Evolutionary conservation across 768 basidiomycete genomes (phyloP).

Genomic region (Tulasnella sp.): DNA sequence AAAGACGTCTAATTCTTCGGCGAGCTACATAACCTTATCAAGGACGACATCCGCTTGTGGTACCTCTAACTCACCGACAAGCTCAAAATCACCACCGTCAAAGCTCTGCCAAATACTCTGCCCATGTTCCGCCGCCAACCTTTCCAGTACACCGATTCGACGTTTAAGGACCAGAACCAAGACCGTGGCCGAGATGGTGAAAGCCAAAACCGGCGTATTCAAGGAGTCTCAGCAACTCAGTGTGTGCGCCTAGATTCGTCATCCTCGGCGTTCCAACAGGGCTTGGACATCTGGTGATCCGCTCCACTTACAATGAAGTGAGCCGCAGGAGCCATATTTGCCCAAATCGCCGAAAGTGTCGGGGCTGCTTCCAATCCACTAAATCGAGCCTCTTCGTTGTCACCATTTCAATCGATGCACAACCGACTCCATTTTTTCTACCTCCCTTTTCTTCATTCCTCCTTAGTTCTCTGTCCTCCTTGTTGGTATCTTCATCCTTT

Average conservation of each 20-base stretch:
- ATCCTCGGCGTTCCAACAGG: too few species aligned
- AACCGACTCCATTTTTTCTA: too few species aligned
- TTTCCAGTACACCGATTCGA: conserved; percentile 89
- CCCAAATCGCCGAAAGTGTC: too few species aligned
- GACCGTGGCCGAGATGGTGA: conserved; percentile 98
- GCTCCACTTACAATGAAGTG: too few species aligned
- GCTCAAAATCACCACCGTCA: conserved; percentile 88
- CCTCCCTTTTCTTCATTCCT: too few species aligned
- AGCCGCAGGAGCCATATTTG: too few species aligned
- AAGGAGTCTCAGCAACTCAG: conserved; percentile 75
- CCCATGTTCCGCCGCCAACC: conserved; percentile 71
- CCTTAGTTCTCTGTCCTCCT: too few species aligned
- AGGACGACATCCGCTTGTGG: conserved; percentile 66
- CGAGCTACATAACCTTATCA: conserved; percentile 82
- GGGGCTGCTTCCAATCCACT: too few species aligned
- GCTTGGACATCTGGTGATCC: too few species aligned
- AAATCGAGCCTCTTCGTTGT: too few species aligned
- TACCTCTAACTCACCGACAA: conserved; percentile 84
- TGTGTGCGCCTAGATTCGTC: conserved; percentile 94
- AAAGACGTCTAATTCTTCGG: conserved; percentile 87
- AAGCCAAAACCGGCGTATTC: conserved; percentile 72
- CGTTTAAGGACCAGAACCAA: conserved; percentile 98
- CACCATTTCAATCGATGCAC: too few species aligned
- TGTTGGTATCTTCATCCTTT: too few species aligned
- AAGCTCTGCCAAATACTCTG: conserved; percentile 91